phyloP scores from a whole-genome alignment of 176 grass and related monocot genomes.

The Tillandsia leiboldiana region DNA sequence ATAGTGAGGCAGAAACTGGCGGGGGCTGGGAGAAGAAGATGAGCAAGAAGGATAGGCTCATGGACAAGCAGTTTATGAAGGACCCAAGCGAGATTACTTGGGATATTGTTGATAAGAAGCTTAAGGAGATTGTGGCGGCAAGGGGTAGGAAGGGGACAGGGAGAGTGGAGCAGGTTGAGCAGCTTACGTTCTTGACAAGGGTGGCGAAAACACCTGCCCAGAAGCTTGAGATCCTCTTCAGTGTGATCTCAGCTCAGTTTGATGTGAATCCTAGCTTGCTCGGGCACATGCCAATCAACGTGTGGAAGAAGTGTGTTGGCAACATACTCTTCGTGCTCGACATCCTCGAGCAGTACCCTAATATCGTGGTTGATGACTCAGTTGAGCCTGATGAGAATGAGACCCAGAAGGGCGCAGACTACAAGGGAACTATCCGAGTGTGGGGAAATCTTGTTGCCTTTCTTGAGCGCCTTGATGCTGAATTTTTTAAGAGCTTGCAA shows the following conservation, averaged over 20 bases:
- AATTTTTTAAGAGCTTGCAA: constrained; percentile 87
- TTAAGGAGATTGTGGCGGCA: constrained; percentile 80
- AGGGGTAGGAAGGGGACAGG: constrained; percentile 94
- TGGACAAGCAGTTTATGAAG: constrained; percentile 85
- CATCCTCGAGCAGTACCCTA: constrained; percentile 81
- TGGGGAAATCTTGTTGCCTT: constrained; percentile 81
- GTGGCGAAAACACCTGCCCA: constrained; percentile 95
- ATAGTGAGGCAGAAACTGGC: constrained; percentile 16
- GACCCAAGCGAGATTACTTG: constrained; percentile 92
- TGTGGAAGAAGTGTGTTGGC: constrained; percentile 89
- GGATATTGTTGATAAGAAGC: constrained; percentile 83
- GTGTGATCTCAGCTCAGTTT: constrained; percentile 91
- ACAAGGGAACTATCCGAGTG: constrained; percentile 56
- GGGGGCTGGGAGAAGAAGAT: constrained; percentile 33
- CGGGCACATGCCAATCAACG: constrained; percentile 81
- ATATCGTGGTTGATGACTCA: constrained; percentile 76
- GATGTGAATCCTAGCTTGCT: constrained; percentile 94
- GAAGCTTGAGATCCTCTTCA: constrained; percentile 85
- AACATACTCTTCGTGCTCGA: constrained; percentile 90
- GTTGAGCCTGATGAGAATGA: constrained; percentile 67
- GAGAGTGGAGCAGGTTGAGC: constrained; percentile 87
- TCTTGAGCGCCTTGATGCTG: constrained; percentile 79
- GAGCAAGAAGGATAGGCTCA: constrained; percentile 64
- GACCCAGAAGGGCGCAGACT: constrained; percentile 69
- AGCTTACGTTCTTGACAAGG: constrained; percentile 77